Evolutionary conservation across 495 filamentous ascomycete genomes (phyloP), one percentile per base, ranked within the genome.

Genomic region (Lasiosphaeria ovina): DNA sequence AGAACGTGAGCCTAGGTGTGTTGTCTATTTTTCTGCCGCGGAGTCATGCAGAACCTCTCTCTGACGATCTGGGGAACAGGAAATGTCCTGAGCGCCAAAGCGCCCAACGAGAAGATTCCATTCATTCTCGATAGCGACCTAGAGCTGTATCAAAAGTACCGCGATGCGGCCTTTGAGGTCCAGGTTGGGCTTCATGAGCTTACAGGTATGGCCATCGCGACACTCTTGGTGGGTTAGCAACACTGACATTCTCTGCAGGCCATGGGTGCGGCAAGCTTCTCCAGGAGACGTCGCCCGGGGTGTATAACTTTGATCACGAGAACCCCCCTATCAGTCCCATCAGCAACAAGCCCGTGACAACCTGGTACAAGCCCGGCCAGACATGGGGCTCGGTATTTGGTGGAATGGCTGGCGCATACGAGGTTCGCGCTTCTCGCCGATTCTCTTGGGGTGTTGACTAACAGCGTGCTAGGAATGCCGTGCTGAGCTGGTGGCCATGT

Each of bases 101-200:
- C 89, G 1, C 91, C 93, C 0, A 85, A 94, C 66, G 93, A 98
- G 74, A 84, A 86, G 54, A 88, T 95, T 45, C 93, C 93, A 3
- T 98, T 98, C 76, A 88, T 98, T 63, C 72, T 81, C 5, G 83
- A 87, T 14, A 74, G 76, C 4, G 93, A 97, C 64, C 78, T 92
- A 31, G 82, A 83, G 5, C 68, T 95, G n/a, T 98, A 87, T 68
- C 83, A 89, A 57, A 83, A 84, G 58, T 90, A 89, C 72, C 88
- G 89, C 6, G 91, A 97, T 67, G 80, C 84, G 2, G 87, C 94
- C 3, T 97, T 97, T 66, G 93, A 98, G 70, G 91, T 98, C 7
- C 92, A 97, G 73, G 93, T 97, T 16, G 93, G 92, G 11, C 85
- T 97, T 32, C 94, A 98, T 74, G 94, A 98, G 69, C 86, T 98